Base-by-base conservation (phyloP, 2,329 filamentous ascomycete species). In the Macrophomina pseudophaseolina region DNA sequence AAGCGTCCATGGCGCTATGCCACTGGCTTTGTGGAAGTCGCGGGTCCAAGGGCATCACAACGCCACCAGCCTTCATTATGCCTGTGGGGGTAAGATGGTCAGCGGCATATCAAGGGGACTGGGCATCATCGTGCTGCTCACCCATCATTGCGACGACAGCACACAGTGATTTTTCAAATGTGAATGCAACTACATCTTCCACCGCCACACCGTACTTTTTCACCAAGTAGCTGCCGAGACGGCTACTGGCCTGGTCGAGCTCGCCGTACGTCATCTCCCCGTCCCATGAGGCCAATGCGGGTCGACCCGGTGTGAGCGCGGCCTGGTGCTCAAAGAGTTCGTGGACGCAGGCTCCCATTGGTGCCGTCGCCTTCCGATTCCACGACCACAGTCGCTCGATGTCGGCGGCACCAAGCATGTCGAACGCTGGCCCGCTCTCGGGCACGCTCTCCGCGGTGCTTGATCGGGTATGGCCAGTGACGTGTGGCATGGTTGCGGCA, bases 171-270 rank as follows among this genome's bases (percentile, higher is more conserved):
- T 38, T 38, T 23, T 79, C 74, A 51, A 80, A 79, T 51, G 72
- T 75, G 44, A 80, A 64, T 0, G 77, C 76, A 4, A 80, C 72
- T 0, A 79, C 44, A 1, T 68, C 68, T 33, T 78, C 78, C 0
- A 71, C 71, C 0, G 69, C 65, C 7, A 82, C 68, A 12, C 73
- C 71, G 1, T 65, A 58, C 40, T 62, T 64, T 14, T 69, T 74
- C 65, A 64, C 73, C 70, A 40, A 75, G 74, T 2, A 78, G 68
- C 16, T 71, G 71, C 46, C 75, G 70, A 7, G 74, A 69, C 12
- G 70, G 59, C 2, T 54, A 63, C 74, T 70, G 6, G 71, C 54
- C 16, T 54, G 49, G 30, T 74, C 72, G 8, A 78, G 71, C 62
- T 77, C 72, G 1, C 68, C 71, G 64, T 78, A 78, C 0, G 74